Conservation (phyloP, 2,329 filamentous ascomycete genomes). For the Diaporthe sp. region DNA sequence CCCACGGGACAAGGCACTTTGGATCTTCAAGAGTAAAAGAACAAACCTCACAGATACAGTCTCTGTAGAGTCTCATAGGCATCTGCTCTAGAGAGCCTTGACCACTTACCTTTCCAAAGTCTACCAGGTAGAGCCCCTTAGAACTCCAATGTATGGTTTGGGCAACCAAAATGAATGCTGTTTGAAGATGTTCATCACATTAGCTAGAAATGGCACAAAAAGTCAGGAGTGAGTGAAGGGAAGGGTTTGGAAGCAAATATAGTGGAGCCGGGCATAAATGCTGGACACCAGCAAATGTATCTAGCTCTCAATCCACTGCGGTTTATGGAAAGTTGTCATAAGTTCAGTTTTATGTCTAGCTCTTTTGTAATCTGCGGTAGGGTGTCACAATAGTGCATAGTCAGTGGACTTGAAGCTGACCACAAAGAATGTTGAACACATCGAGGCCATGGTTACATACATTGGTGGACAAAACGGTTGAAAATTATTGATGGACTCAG, state of each 20-base stretch:
- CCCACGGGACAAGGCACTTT: too few relatives aligned
- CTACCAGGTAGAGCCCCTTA: not conserved
- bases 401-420: not conserved
- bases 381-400: not conserved
- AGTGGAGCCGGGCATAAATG: not conserved
- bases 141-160: not conserved
- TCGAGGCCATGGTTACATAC: not conserved
- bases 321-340: not conserved
- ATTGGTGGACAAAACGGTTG: not conserved
- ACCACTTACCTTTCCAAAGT: too few relatives aligned
- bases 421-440: not conserved
- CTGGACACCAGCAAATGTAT: not conserved
- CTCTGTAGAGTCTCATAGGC: rapidly evolving
- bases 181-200: not conserved
- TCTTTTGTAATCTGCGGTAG: not conserved
- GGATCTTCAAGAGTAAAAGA: too few relatives aligned
- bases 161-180: not conserved
- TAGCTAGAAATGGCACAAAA: not conserved
- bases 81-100: not conserved
- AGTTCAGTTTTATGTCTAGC: not conserved
- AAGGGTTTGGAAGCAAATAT: not conserved
- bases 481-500: not conserved
- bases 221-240: not conserved
- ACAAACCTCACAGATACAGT: not conserved
- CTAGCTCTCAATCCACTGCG: not conserved